Conservation (phyloP, 495 filamentous ascomycete genomes). For the Apiosordaria backusii region DNA sequence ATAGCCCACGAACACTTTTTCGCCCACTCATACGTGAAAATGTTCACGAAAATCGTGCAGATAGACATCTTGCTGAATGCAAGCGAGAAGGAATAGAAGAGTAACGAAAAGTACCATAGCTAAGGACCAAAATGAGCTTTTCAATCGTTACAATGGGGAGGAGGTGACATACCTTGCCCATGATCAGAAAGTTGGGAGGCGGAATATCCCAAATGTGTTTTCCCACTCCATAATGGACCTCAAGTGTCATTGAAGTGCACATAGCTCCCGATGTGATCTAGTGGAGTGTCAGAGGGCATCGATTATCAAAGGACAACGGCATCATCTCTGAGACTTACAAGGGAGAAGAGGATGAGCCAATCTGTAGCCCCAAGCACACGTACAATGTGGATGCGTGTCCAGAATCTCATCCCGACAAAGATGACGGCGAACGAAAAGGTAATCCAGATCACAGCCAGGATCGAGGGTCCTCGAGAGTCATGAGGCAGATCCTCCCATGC, state of each 20-base stretch:
- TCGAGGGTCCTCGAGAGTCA: constrained; percentile 13
- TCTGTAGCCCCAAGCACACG: constrained; percentile 19
- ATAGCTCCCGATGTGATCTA: constrained; percentile 17
- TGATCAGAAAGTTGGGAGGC: not conserved
- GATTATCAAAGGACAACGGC: not conserved
- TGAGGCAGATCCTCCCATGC: constrained; percentile 2
- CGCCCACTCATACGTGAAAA: constrained; percentile 29
- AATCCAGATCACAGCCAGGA: constrained; percentile 12
- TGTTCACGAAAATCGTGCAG: constrained; percentile 28
- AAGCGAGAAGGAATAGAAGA: constrained; percentile 22
- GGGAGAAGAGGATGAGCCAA: constrained; percentile 20
- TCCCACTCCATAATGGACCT: constrained; percentile 23
- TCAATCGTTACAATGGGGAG: not conserved
- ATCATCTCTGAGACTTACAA: constrained; percentile 13
- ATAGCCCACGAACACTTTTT: constrained; percentile 18
- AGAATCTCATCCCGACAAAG: constrained; percentile 24
- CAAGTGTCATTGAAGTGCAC: constrained; percentile 8
- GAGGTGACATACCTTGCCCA: constrained; percentile 18
- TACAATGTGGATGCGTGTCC: constrained; percentile 23
- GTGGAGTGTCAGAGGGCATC: not conserved
- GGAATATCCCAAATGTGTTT: constrained; percentile 25
- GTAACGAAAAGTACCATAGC: constrained; percentile 26
- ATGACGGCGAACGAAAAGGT: constrained; percentile 23
- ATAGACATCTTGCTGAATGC: constrained; percentile 29
- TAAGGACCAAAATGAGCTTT: constrained; percentile 1